These are phyloP conservation scores for Vaccinium macrocarpon DNA, from an alignment of 148 eudicot species.

Conservation along the genomic window DNA sequence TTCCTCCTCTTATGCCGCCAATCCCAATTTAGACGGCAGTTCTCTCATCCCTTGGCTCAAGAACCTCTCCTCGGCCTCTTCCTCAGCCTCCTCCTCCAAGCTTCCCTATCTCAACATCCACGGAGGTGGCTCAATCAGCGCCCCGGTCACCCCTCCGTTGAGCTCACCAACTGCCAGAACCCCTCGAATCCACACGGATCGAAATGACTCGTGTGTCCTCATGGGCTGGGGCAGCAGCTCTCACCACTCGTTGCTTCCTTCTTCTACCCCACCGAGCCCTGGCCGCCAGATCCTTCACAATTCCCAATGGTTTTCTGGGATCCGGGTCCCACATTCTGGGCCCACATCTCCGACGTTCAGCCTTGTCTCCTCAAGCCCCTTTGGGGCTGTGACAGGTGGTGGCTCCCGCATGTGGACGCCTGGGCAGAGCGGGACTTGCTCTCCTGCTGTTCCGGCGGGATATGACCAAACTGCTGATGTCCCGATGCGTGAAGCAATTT, in stretches of 20 bases:
- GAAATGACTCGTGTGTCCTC: constrained; percentile 26
- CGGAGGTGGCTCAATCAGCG: constrained; percentile 60
- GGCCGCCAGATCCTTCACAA: constrained; percentile 39
- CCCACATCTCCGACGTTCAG: constrained; percentile 67
- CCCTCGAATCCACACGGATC: constrained; percentile 36
- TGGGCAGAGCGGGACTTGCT: constrained; percentile 76
- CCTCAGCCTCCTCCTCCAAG: constrained; percentile 55
- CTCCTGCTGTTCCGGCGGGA: constrained; percentile 63
- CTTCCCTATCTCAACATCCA: constrained; percentile 32
- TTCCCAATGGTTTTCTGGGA: constrained; percentile 48
- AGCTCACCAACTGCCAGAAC: constrained; percentile 55
- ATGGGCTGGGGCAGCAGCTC: constrained; percentile 32
- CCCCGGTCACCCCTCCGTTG: constrained; percentile 77
- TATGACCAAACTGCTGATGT: constrained; percentile 47
- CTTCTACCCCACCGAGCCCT: constrained; percentile 66
- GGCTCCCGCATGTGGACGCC: constrained; percentile 64
- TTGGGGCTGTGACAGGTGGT: constrained; percentile 36
- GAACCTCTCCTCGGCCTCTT: constrained; percentile 52
- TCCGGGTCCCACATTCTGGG: constrained; percentile 35
- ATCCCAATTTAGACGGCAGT: constrained; percentile 37
- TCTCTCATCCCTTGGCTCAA: constrained; percentile 83
- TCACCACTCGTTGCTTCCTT: constrained; percentile 33
- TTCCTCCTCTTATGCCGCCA: constrained; percentile 49
- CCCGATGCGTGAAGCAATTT: constrained; percentile 20
- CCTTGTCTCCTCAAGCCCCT: constrained; percentile 57